phyloP scores from a whole-genome alignment of 2,329 filamentous ascomycete species.

The Curvularia spicifera region DNA sequence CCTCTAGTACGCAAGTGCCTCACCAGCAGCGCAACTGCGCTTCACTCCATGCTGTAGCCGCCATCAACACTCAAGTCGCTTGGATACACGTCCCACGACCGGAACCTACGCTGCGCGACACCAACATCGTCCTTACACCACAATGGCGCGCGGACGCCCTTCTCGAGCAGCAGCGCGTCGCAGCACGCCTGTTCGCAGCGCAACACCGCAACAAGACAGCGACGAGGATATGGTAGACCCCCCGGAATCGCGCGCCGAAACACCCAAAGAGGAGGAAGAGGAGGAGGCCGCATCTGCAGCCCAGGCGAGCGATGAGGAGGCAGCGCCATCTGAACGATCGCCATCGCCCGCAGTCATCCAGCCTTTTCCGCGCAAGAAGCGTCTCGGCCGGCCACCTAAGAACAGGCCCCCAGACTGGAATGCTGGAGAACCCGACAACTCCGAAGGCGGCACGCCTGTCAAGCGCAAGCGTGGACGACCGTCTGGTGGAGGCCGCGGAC shows the following conservation, averaged over 20 bases:
- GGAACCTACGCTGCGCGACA: not conserved
- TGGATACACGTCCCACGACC: not conserved
- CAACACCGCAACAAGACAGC: slow-evolving; percentile 45
- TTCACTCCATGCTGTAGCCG: slow-evolving; percentile 4
- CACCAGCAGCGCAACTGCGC: slow-evolving; percentile 7
- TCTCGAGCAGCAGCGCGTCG: slow-evolving; percentile 50
- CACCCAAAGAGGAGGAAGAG: slow-evolving; percentile 59
- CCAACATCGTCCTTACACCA: slow-evolving; percentile 1
- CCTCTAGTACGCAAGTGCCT: slow-evolving; percentile 12
- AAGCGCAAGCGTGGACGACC: slow-evolving; percentile 59
- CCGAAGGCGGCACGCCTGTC: slow-evolving; percentile 57
- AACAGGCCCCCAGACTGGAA: slow-evolving; percentile 80
- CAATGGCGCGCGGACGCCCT: slow-evolving; percentile 48
- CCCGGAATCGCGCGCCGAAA: slow-evolving; percentile 44
- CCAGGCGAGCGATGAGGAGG: slow-evolving; percentile 46
- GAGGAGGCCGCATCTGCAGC: slow-evolving; percentile 59
- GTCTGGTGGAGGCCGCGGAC: slow-evolving; percentile 68
- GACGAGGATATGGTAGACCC: slow-evolving; percentile 47
- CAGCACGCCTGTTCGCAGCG: slow-evolving; percentile 46
- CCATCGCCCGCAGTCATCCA: slow-evolving; percentile 59
- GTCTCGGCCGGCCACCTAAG: slow-evolving; percentile 85
- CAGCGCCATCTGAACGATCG: slow-evolving; percentile 54
- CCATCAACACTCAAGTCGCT: slow-evolving; percentile 2
- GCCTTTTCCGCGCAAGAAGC: slow-evolving; percentile 70
- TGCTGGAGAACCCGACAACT: slow-evolving; percentile 59